Base-by-base conservation (phyloP, 495 filamentous ascomycete genomes). In the Trichoderma asperelloides region DNA sequence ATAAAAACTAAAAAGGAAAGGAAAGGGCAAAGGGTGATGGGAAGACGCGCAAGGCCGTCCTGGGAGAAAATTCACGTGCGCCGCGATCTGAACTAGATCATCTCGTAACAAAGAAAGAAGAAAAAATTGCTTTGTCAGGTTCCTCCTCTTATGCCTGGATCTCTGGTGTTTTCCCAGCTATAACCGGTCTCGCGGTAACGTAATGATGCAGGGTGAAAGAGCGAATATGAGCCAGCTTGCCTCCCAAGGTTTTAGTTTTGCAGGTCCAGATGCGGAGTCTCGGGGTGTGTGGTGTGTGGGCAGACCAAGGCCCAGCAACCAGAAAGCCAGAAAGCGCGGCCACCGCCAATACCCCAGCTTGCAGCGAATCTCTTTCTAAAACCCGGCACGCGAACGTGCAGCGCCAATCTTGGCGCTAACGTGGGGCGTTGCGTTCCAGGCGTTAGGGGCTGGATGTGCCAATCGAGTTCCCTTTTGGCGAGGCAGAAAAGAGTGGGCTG, bases 291-390 rank as follows among this genome's bases (percentile, higher is more conserved):
- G 47, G n/a, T 7, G 47, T 55, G 23, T 60, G 23, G 55, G 55
- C 23, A 30, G 25, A 60, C 23, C 11, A 30, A 60, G 55, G 27
- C 55, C 55, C 55, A 25, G 43, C 43, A 60, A 25, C 55, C 55
- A 60, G 55, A 28, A 37, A 60, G 16, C 23, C 55, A 60, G 7
- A 27, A 30, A 6, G 49, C 18, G n/a, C 15, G 55, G 55, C 55
- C 55, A 30, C 55, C 55, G 55, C 55, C 55, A 60, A 28, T 60
- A 60, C 55, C 55, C 55, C 55, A 60, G 27, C 55, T 25, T 60
- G 55, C 55, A 60, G 55, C 55, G 15, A 28, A 60, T 12, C 55
- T 60, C 15, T 60, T 60, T 9, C 23, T 30, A 60, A 60, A 60
- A 28, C 55, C 23, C 23, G 55, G 55, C 27, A 30, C 55, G 55